Conservation (phyloP, 2,329 filamentous ascomycete species). For the Diaporthe ilicicola region DNA sequence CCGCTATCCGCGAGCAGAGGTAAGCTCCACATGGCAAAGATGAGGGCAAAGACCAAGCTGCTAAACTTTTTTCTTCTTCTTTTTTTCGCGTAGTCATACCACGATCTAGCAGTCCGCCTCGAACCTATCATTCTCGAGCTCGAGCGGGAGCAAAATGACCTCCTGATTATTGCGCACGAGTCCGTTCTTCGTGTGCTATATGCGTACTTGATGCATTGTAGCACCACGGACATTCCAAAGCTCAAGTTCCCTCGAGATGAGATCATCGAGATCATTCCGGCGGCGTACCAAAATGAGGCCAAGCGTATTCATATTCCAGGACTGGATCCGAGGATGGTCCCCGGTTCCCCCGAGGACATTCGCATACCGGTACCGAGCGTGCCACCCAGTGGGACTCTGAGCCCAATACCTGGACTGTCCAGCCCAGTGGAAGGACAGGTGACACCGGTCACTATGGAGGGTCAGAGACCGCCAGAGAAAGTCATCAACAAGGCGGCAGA, state of each 20-base stretch:
- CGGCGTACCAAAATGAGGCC: constrained; percentile 95
- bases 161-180: constrained; percentile 98
- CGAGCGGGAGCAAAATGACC: constrained; percentile 94
- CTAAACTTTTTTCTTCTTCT: too few relatives aligned
- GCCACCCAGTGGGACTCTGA: constrained; percentile 50
- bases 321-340: constrained; percentile 72
- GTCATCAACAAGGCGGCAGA: constrained; percentile 60
- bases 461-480: constrained; percentile 52
- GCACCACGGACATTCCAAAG: constrained; percentile 90
- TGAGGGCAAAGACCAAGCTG: not conserved
- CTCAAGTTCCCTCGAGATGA: constrained; percentile 95
- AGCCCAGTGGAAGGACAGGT: constrained; percentile 54
- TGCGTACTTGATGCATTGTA: constrained; percentile 98
- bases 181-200: constrained; percentile 97
- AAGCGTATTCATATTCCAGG: constrained; percentile 87
- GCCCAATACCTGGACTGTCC: constrained; percentile 59
- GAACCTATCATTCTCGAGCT: constrained; percentile 98
- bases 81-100: constrained; percentile 80
- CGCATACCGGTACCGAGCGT: constrained; percentile 73
- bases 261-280: constrained; percentile 98
- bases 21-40: constrained; percentile 47
- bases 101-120: constrained; percentile 95
- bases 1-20: constrained; percentile 92
- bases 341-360: constrained; percentile 82
- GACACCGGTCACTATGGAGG: constrained; percentile 22